A percentile compares a stretch with the other conserved stretches of the same genome.
phyloP scores from a whole-genome alignment of 2,329 filamentous ascomycete genomes.

The Chalaropsis thielavioides region DNA sequence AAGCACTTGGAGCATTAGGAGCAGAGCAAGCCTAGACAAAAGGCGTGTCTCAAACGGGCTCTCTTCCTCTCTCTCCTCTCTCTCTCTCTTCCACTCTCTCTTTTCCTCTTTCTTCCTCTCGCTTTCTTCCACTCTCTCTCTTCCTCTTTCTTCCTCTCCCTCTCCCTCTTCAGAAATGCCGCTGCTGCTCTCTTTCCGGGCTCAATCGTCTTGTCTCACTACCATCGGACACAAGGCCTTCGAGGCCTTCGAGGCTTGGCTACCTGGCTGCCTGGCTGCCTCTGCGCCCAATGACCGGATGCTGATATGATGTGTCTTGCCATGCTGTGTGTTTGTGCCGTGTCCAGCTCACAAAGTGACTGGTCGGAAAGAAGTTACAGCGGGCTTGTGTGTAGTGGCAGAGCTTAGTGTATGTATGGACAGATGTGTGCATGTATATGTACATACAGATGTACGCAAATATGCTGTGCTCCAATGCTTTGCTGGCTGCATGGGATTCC shows the following conservation, averaged over 20 bases:
- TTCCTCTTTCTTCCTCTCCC: not conserved
- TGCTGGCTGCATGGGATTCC: not conserved
- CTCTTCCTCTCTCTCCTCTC: too few species aligned
- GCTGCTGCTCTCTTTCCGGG: too few species aligned
- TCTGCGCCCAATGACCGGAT: not conserved
- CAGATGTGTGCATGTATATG: not conserved
- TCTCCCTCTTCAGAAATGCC: not conserved
- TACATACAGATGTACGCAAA: not conserved
- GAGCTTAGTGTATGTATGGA: not conserved
- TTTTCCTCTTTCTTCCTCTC: not conserved
- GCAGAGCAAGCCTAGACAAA: too few species aligned
- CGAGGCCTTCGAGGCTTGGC: too few species aligned
- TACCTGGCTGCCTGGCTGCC: too few species aligned
- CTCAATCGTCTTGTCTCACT: not conserved
- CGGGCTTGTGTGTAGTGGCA: not conserved
- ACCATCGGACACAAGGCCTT: too few species aligned
- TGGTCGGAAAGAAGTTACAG: not conserved
- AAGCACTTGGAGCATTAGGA: too few species aligned
- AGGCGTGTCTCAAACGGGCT: too few species aligned
- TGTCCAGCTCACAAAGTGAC: not conserved
- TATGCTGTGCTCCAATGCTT: not conserved
- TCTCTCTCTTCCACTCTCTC: not conserved
- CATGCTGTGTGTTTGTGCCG: not conserved
- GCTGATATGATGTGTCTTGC: not conserved
- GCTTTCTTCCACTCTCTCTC: not conserved